These are phyloP conservation scores for Austroboletus olivaceoglutinosus DNA, from an alignment of 1,284 basidiomycete genomes.

Conservation along the genomic window DNA sequence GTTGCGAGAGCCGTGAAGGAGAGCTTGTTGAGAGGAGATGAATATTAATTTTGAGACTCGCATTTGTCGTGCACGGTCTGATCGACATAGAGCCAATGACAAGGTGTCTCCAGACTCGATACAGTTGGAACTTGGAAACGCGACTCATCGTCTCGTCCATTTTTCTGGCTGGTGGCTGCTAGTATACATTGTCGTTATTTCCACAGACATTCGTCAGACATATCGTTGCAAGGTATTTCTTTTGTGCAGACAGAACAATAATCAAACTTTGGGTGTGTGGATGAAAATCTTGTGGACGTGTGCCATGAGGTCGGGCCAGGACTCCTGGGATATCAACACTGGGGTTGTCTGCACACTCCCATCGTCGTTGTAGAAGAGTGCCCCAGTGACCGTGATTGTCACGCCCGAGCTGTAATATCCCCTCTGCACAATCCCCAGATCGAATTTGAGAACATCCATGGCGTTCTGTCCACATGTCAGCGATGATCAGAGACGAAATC, in stretches of 20 bases:
- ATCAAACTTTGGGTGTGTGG: neutral
- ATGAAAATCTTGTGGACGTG: conserved; percentile 11
- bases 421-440: neutral
- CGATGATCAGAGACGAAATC: neutral
- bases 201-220: no score
- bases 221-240: no score
- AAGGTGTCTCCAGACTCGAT: no score
- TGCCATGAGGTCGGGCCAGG: conserved; percentile 8
- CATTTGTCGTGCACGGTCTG: neutral
- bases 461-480: neutral
- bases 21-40: conserved; percentile 40
- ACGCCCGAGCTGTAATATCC: neutral
- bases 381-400: conserved; percentile 1
- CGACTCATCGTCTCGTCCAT: no score
- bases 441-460: neutral
- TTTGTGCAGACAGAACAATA: neutral
- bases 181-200: no score
- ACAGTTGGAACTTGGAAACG: no score
- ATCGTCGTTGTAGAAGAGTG: conserved; percentile 7
- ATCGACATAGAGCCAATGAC: no score
- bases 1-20: conserved; percentile 51
- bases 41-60: no score
- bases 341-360: conserved; percentile 6
- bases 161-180: no score
- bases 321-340: conserved; percentile 4